Percentiles rank a stretch among this genome's conserved stretches.
Conservation (phyloP, 2,329 filamentous ascomycete genomes). For the Graphium sp. region DNA sequence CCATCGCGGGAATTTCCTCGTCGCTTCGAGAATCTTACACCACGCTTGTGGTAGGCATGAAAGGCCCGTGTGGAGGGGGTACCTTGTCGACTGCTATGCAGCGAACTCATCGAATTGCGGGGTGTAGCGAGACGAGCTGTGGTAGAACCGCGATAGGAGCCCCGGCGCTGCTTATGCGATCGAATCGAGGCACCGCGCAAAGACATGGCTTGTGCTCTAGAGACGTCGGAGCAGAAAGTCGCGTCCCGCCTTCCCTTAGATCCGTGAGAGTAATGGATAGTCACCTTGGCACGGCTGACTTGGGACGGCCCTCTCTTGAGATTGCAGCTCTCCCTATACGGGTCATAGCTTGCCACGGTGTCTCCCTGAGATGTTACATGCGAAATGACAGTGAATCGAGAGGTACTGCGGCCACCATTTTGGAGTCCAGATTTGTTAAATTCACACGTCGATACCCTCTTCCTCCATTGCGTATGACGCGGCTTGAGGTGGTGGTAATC, state of each 20-base stretch:
- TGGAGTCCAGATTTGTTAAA: constrained; percentile 29
- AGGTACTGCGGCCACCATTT: constrained; percentile 35
- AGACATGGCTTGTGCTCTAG: too few species aligned
- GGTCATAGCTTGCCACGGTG: constrained; percentile 58
- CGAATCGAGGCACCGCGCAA: too few species aligned
- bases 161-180: too few species aligned
- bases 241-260: constrained; percentile 4
- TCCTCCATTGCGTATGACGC: constrained; percentile 36
- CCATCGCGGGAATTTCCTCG: too few species aligned
- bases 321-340: constrained; percentile 54
- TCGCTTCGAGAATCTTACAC: constrained; percentile 36
- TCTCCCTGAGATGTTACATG: constrained; percentile 33
- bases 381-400: constrained; percentile 49
- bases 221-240: neutral
- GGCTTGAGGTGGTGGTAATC: constrained; percentile 73
- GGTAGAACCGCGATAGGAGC: constrained; percentile 12
- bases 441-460: constrained; percentile 43
- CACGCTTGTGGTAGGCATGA: constrained; percentile 29
- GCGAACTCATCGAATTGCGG: constrained; percentile 28
- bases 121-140: constrained; percentile 15
- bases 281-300: constrained; percentile 48
- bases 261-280: constrained; percentile 37
- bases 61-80: constrained; percentile 22
- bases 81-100: constrained; percentile 26
- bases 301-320: constrained; percentile 22